A percentile compares a stretch with the other conserved stretches of the same genome.
These are phyloP conservation scores for Erodium trifolium DNA, from an alignment of 441 rosid genomes.

Conservation along the genomic window DNA sequence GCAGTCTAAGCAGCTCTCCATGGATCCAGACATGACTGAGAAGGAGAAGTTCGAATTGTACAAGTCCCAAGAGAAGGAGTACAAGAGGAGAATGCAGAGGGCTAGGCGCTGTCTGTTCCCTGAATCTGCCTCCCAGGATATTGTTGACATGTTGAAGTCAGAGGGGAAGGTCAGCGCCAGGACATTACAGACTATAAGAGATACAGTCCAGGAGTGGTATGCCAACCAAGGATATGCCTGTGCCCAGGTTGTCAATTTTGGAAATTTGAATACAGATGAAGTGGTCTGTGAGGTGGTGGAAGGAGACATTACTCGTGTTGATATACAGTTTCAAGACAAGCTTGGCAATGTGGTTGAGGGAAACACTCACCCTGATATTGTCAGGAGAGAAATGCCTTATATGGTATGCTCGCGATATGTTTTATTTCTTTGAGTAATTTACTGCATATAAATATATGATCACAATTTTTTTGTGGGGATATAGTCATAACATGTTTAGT, in stretches of 20 bases:
- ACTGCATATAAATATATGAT: no score
- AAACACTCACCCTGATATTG: conserved; percentile 69
- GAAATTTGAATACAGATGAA: conserved; percentile 80
- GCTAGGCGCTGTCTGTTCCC: conserved; percentile 82
- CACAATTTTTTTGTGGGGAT: no score
- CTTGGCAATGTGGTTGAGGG: conserved; percentile 95
- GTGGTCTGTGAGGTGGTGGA: conserved; percentile 92
- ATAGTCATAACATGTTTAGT: neutral
- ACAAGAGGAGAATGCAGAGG: conserved; percentile 65
- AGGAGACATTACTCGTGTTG: conserved; percentile 83
- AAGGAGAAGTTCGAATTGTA: conserved; percentile 84
- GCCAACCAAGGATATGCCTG: conserved; percentile 91
- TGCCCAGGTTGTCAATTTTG: conserved; percentile 94
- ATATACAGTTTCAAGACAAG: conserved; percentile 81
- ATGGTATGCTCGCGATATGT: conserved; percentile 30
- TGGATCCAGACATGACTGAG: conserved; percentile 93
- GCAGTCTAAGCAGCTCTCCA: conserved; percentile 74
- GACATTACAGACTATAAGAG: conserved; percentile 83
- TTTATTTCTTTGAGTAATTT: neutral
- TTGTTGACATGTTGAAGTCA: conserved; percentile 58
- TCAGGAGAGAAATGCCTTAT: conserved; percentile 78
- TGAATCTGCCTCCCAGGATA: conserved; percentile 40
- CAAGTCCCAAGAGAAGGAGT: conserved; percentile 74
- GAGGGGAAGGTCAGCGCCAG: conserved; percentile 83
- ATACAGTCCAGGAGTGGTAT: conserved; percentile 91